Evolutionary conservation across 495 filamentous ascomycete species (phyloP).

Genomic region (Penicillium paradoxum): DNA sequence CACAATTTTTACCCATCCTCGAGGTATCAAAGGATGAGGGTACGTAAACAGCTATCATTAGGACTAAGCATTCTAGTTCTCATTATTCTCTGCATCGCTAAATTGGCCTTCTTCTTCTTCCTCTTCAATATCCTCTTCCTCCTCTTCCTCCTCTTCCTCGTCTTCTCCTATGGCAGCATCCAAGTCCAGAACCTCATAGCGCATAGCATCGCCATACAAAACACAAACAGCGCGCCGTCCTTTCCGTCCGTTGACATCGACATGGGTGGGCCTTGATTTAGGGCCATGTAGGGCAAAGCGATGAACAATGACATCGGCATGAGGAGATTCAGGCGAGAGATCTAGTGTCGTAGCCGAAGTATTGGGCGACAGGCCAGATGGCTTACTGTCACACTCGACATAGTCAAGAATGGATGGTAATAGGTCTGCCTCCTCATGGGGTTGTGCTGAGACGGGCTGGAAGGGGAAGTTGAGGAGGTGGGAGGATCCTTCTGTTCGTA

Average conservation of each 20-base stretch:
- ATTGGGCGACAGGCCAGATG: constrained; percentile 12
- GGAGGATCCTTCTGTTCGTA: constrained; percentile 18
- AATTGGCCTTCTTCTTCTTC: constrained; percentile 1
- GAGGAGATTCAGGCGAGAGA: constrained; percentile 7
- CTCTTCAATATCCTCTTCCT: constrained; percentile 8
- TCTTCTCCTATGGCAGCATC: constrained; percentile 42
- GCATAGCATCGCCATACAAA: constrained; percentile 49
- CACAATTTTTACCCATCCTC: background rate
- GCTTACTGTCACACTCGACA: constrained; percentile 9
- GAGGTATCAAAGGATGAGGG: background rate
- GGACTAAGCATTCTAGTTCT: background rate
- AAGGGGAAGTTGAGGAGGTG: constrained; percentile 40
- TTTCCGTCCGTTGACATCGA: constrained; percentile 53
- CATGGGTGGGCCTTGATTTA: constrained; percentile 38
- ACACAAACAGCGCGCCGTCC: constrained; percentile 52
- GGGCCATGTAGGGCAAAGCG: constrained; percentile 31
- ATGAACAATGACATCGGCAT: constrained; percentile 26
- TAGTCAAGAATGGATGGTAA: constrained; percentile 16
- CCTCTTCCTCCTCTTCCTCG: constrained; percentile 17
- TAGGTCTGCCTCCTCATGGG: constrained; percentile 1
- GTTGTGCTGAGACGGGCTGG: constrained; percentile 14
- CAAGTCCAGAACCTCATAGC: constrained; percentile 55
- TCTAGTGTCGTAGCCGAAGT: constrained; percentile 21
- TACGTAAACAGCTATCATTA: background rate
- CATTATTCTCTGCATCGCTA: background rate